Conservation (phyloP, 768 basidiomycete genomes). For the Boletus rubroflammeus region DNA sequence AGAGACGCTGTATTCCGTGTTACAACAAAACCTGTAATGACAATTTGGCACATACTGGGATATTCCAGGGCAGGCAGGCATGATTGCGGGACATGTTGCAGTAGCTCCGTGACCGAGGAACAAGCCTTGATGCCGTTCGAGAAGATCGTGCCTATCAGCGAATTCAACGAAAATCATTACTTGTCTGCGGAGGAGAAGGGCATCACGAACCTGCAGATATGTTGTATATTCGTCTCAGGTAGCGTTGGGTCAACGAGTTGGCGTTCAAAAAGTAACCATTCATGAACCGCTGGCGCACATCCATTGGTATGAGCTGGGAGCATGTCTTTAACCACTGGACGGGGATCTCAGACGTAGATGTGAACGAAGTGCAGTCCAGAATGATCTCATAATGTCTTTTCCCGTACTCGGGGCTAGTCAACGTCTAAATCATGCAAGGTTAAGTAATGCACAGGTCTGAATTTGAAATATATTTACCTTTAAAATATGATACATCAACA, state of each 20-base stretch:
- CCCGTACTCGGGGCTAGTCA: conserved; percentile 46
- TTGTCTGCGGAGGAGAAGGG: background rate
- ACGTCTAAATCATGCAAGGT: conserved; percentile 38
- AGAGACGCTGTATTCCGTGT: conserved; percentile 44
- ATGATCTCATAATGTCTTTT: conserved; percentile 64
- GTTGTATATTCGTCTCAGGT: conserved; percentile 74
- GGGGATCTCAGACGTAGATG: conserved; percentile 72
- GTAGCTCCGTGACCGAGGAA: conserved; percentile 59
- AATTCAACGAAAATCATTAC: background rate
- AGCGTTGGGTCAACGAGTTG: conserved; percentile 66
- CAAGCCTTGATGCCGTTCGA: conserved; percentile 55
- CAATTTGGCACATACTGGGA: conserved; percentile 44
- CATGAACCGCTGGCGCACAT: conserved; percentile 60
- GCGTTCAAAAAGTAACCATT: conserved; percentile 69
- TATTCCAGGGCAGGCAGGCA: conserved; percentile 46
- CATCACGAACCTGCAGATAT: conserved; percentile 47
- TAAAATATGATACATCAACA: conserved; percentile 75
- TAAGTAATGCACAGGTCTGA: background rate
- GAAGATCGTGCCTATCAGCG: conserved; percentile 45
- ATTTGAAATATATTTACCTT: conserved; percentile 42
- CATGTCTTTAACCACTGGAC: conserved; percentile 79
- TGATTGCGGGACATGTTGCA: conserved; percentile 50
- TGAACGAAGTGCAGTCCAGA: conserved; percentile 78
- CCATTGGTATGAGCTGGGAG: conserved; percentile 67
- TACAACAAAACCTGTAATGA: conserved; percentile 1